Evolutionary conservation across 306 rosid genomes (phyloP).

Genomic region (Heteromeles arbutifolia): DNA sequence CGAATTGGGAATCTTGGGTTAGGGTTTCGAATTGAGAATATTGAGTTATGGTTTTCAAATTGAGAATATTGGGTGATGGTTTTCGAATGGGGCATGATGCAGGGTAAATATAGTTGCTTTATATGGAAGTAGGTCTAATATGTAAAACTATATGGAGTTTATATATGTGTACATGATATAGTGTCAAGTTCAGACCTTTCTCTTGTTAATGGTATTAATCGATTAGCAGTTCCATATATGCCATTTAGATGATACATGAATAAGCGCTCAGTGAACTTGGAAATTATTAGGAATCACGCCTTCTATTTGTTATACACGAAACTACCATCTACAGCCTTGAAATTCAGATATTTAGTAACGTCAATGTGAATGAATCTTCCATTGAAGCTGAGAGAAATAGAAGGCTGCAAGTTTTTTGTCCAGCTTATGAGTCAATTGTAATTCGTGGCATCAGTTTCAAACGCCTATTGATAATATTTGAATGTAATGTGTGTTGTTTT

Average conservation of each 20-base stretch:
- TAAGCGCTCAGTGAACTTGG: neutral
- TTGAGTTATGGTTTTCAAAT: too few relatives aligned
- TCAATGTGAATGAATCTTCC: conserved; percentile 60
- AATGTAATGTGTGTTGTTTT: neutral
- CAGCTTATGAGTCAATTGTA: conserved; percentile 60
- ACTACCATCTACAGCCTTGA: conserved; percentile 79
- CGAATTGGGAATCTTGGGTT: too few relatives aligned
- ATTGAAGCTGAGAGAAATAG: conserved; percentile 84
- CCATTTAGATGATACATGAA: neutral
- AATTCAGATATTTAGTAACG: conserved; percentile 68
- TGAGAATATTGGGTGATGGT: too few relatives aligned
- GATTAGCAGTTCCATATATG: neutral
- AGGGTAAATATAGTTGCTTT: too few relatives aligned
- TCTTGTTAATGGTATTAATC: too few relatives aligned
- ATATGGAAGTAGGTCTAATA: too few relatives aligned
- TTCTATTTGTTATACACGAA: conserved; percentile 74
- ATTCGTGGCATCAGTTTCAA: neutral
- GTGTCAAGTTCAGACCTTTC: too few relatives aligned
- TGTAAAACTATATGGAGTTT: too few relatives aligned
- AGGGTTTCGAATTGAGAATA: too few relatives aligned
- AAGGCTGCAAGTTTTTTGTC: conserved; percentile 78
- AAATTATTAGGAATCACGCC: conserved; percentile 21
- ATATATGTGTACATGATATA: too few relatives aligned
- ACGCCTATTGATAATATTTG: neutral
- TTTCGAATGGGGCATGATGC: too few relatives aligned